phyloP scores from a whole-genome alignment of 208 protist species.

The Trypanosoma melophagium region DNA sequence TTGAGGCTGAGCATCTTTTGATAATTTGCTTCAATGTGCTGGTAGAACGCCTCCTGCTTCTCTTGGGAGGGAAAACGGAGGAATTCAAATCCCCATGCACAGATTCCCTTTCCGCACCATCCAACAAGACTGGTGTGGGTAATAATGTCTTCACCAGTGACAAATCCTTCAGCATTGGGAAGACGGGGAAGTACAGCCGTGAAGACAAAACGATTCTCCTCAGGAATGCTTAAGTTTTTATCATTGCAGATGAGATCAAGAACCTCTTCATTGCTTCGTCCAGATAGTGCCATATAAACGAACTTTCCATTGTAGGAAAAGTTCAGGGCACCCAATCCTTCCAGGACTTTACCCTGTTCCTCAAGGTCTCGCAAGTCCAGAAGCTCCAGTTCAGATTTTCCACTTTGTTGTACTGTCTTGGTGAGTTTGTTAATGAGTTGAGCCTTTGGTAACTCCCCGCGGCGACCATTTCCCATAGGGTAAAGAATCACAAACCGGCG shows the following conservation, averaged over 20 bases:
- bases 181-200: constrained; percentile 22
- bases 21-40: constrained; percentile 55
- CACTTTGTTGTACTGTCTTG: constrained; percentile 23
- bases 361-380: constrained; percentile 65
- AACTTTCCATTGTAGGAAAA: constrained; percentile 66
- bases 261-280: constrained; percentile 54
- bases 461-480: constrained; percentile 57
- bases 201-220: constrained; percentile 63
- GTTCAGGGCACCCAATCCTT: constrained; percentile 61
- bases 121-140: constrained; percentile 77
- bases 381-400: constrained; percentile 41
- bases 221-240: constrained; percentile 73
- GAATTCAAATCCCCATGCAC: constrained; percentile 62
- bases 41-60: constrained; percentile 52
- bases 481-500: constrained; percentile 72
- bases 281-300: constrained; percentile 69
- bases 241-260: constrained; percentile 53
- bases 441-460: constrained; percentile 49
- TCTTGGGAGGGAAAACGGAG: constrained; percentile 54
- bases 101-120: constrained; percentile 78
- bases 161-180: constrained; percentile 8
- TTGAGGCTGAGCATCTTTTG: constrained; percentile 58
- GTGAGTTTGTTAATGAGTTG: constrained; percentile 54
- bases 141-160: constrained; percentile 25
- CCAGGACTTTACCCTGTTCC: constrained; percentile 44